Base-by-base conservation (phyloP, 2,329 filamentous ascomycete genomes). In the Diaporthe humulicola region DNA sequence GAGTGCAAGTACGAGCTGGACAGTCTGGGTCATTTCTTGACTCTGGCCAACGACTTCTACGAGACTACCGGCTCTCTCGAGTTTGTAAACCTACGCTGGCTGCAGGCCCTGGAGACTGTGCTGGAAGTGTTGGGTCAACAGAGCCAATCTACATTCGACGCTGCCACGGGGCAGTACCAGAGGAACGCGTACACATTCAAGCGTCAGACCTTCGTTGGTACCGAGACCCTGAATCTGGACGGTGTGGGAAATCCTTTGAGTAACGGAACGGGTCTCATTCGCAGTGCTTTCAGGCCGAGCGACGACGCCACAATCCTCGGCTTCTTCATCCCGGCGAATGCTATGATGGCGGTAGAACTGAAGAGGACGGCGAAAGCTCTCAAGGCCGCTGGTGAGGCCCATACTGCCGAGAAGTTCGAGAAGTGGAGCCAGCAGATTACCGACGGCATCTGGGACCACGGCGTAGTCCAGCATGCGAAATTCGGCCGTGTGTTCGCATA, bases 1-100 rank as follows among this genome's bases (percentile, higher is more conserved):
- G 97, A 99, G 84, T 99, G 97, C 90, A 99, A 99, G 85, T 99
- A 98, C 84, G 97, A 99, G 86, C 91, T 99, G 30, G 97, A 99
- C 85, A 98, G 96, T 12, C 88, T 99, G 0, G 97, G 96, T 0
- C 93, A 97, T 81, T 99, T 99, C 83, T 89, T 99, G 8, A 92
- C 94, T 0, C 86, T 99, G 2, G 91, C 89, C 25, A 98, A 98
- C 80, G 92, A 98, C 79, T 98, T 98, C 84, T 89, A 97, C 84
- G 91, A 93, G 52, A 90, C 94, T 80, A 97, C 95, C 0, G 89
- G 89, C 2, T 96, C 94, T 0, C 93, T 89, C 0, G 93, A 93
- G 1, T 98, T 98, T 81, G 81, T 98, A 50, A 96, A 90, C 4
- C 83, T 88, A 8, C 90, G 96, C 66, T 99, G 95, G 95, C 92